Evolutionary conservation across 345 rosid species (phyloP), one percentile per base, ranked within the genome.

Genomic region (Dipteronia dyeriana): DNA sequence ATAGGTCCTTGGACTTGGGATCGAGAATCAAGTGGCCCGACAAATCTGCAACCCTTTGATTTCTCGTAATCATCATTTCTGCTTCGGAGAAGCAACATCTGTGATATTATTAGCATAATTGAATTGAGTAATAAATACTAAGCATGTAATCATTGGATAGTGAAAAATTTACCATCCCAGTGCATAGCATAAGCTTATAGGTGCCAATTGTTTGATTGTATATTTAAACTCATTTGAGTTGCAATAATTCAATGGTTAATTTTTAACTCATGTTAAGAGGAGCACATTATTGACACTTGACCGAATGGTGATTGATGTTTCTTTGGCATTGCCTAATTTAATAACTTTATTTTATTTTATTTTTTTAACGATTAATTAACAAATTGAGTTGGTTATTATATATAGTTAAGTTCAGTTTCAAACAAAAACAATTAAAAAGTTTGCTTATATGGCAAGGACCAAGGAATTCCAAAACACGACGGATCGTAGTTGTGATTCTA

Each of bases 401-500:
- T 26, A 26, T 26, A 26, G 26, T 26, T 0, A 26, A 26, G 26
- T 26, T 1, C 1, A 26, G 26, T 26, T 26, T 26, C 26, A 26
- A 26, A 26, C 26, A 26, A 26, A 26, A 26, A 26, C 26, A 26
- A 26, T 26, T 26, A 26, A 26, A 26, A 26, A 26, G 26, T 26
- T 26, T 26, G 26, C 1, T 26, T 26, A 26, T 26, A 26, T 26
- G 26, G 26, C 26, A 26, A 26, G 1, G 26, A 26, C 26, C 26
- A 26, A 26, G 1, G 26, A 26, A 26, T 26, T 26, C 26, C 26
- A 26, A 26, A 38, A 38, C 92, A 92, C 2, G 96, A 91, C 47
- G 79, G 91, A 87, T 29, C 91, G 94, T n/a, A 91, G 90, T n/a
- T n/a, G n/a, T n/a, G n/a, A n/a, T n/a, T n/a, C n/a, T 81, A 26